Evolutionary conservation across 371 early-diverging fungal species (phyloP).

Genomic region (Mortierella sp.): DNA sequence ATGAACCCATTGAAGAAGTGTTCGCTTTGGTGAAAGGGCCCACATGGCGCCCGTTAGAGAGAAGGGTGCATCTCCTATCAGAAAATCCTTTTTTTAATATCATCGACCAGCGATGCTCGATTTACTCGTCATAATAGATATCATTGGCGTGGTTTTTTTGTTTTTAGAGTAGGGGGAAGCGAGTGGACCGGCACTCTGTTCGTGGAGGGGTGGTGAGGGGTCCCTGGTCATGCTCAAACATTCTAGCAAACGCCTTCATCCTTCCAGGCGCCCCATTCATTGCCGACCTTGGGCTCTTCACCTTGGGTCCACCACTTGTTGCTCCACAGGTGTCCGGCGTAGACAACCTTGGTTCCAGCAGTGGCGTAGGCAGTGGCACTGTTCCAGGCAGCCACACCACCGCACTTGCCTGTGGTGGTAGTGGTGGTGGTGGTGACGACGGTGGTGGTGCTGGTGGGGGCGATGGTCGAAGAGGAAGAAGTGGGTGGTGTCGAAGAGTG

Average conservation of each 20-base stretch:
- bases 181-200: too few relatives aligned
- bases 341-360: slow-evolving; percentile 1
- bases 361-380: slow-evolving; percentile 1
- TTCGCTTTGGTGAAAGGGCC: slow-evolving; percentile 18
- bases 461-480: slow-evolving; percentile 1
- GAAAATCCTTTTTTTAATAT: too few relatives aligned
- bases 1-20: slow-evolving; percentile 68
- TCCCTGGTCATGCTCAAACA: too few relatives aligned
- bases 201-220: too few relatives aligned
- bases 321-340: neutral
- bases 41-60: too few relatives aligned
- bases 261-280: neutral
- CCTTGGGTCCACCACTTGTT: slow-evolving; percentile 6
- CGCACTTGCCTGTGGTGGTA: neutral
- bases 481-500: slow-evolving; percentile 40
- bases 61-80: too few relatives aligned
- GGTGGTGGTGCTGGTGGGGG: slow-evolving; percentile 6
- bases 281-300: neutral
- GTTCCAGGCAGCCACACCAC: slow-evolving; percentile 1
- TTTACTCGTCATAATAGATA: too few relatives aligned
- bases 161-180: too few relatives aligned
- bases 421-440: neutral
- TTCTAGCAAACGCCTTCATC: slow-evolving; percentile 3
- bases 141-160: too few relatives aligned
- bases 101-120: too few relatives aligned